Evolutionary conservation across 768 basidiomycete species (phyloP), one percentile per base, ranked within the genome.

Genomic region (Leucocoprinus sp.): DNA sequence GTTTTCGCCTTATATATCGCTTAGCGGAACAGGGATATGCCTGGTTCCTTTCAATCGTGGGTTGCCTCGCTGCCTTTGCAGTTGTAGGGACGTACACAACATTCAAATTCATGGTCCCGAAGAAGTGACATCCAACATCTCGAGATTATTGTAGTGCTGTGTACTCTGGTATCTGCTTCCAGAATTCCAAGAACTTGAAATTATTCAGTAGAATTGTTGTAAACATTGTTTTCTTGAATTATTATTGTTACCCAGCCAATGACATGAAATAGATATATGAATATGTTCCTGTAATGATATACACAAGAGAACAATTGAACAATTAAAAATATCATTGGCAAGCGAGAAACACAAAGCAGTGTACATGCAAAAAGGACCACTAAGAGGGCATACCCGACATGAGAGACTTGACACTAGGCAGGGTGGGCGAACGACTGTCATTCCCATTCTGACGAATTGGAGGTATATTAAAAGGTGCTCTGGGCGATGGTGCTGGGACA

Each of bases 11-110:
- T 11, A 21, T 15, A 24, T 42, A n/a, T 18, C n/a, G 11, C 22
- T 23, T 26, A n/a, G n/a, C 8, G n/a, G 8, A 31, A 31, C 31
- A 72, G 64, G 74, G 74, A 1, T 87, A 79, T 55, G 66, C 68
- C n/a, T 93, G 91, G 92, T 98, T 98, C 60, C 66, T 76, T 29
- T 79, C 84, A 12, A 96, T 97, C 52, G 81, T 98, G 11, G 87
- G 80, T 0, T 73, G 70, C 26, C 74, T 98, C 0, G 78, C 79
- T 1, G 80, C 80, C 0, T 88, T 98, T 61, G 95, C 91, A 7
- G 50, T 86, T 42, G 61, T 93, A 21, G 90, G 89, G 2, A 85
- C 83, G 2, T 88, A 83, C 60, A 76, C 80, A 22, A 82, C 87
- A 4, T 88, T 89, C 60, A 78, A 73, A 39, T 78, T 89, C 57